A percentile compares a stretch with the other conserved stretches of the same genome.
These are phyloP conservation scores for Paramecium caudatum DNA, from an alignment of 73 alveolate genomes.

Conservation along the genomic window DNA sequence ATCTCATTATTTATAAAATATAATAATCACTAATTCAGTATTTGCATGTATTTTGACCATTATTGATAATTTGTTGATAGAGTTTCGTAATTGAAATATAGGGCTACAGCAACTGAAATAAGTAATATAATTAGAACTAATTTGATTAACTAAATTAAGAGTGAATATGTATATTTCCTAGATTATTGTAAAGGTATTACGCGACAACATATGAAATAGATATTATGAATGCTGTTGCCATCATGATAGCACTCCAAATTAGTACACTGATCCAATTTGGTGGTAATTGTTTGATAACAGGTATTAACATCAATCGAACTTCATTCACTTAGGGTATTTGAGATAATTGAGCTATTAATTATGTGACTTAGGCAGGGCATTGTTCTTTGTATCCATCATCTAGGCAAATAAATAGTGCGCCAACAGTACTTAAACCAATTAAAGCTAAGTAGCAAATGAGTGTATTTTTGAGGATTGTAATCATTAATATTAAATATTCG, in stretches of 20 bases:
- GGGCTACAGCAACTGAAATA: neutral
- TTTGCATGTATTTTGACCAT: neutral
- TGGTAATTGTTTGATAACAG: neutral
- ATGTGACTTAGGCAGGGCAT: neutral
- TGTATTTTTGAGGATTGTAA: constrained; percentile 22
- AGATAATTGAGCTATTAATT: neutral
- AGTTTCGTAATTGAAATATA: neutral
- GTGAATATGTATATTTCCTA: neutral
- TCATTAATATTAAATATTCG: constrained; percentile 57
- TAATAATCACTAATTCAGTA: neutral
- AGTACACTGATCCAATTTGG: neutral
- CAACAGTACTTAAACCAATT: neutral
- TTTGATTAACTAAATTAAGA: neutral
- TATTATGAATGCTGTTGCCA: neutral
- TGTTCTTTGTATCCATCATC: neutral
- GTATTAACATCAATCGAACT: neutral
- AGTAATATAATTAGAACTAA: neutral
- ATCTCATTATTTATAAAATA: constrained; percentile 24
- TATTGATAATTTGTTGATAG: neutral
- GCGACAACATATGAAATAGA: neutral
- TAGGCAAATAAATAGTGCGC: constrained; percentile 4
- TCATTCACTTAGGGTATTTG: neutral
- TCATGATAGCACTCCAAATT: constrained; percentile 9
- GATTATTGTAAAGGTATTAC: neutral
- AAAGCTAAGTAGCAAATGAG: neutral